Evolutionary conservation across 164 flowering plant species (phyloP).

Genomic region (Macadamia tetraphylla): DNA sequence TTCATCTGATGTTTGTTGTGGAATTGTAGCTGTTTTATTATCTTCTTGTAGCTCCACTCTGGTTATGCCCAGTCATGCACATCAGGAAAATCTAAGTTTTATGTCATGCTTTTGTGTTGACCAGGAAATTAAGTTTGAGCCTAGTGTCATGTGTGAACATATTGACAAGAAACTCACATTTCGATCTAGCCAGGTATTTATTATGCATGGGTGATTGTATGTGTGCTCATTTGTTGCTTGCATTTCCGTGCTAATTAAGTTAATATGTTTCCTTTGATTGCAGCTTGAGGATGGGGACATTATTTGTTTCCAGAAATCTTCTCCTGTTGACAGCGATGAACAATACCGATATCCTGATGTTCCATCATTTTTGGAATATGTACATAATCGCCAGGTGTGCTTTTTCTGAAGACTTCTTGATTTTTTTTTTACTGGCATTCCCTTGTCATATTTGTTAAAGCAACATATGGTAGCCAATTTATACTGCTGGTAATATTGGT

Average conservation of each 20-base stretch:
- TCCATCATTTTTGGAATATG: slow-evolving; percentile 85
- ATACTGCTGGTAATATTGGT: no score
- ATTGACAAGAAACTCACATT: slow-evolving; percentile 73
- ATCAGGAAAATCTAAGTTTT: no score
- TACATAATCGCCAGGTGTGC: slow-evolving; percentile 88
- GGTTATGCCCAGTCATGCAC: no score
- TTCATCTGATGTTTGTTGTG: neutral
- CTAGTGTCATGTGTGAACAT: slow-evolving; percentile 88
- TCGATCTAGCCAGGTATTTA: slow-evolving; percentile 69
- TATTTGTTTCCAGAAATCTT: slow-evolving; percentile 77
- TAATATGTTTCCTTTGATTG: slow-evolving; percentile 8
- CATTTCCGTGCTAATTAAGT: neutral
- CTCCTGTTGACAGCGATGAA: slow-evolving; percentile 33
- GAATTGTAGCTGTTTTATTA: no score
- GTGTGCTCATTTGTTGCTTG: neutral
- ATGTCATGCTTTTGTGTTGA: slow-evolving; percentile 6
- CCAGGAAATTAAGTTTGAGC: slow-evolving; percentile 96
- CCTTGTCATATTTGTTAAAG: no score
- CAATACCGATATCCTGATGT: slow-evolving; percentile 71
- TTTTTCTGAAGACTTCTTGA: no score
- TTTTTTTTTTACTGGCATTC: no score
- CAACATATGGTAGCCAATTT: no score
- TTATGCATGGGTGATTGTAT: neutral
- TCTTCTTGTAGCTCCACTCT: no score
- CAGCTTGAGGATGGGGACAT: slow-evolving; percentile 99